phyloP scores from a whole-genome alignment of 1,139 yeast species.

The Candida tropicalis region DNA sequence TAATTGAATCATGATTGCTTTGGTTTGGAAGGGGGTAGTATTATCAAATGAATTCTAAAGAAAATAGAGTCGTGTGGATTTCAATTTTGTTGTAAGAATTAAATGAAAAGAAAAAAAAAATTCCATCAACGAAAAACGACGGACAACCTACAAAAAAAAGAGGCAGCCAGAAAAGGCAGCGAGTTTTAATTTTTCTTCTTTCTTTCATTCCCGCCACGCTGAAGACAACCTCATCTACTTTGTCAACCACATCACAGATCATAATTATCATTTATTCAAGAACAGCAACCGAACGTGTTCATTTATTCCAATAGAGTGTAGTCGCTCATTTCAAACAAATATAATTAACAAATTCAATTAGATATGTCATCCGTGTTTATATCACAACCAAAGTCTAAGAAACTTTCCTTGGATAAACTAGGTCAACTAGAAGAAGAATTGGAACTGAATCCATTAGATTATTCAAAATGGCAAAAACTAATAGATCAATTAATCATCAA shows the following conservation, averaged over 20 bases:
- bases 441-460: conserved; percentile 58
- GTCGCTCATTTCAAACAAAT: not conserved
- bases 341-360: not conserved
- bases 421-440: conserved; percentile 64
- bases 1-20: conserved; percentile 32
- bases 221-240: no score
- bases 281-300: not conserved
- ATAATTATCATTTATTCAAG: conserved; percentile 10
- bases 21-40: no score
- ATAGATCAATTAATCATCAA: conserved; percentile 56
- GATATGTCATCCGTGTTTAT: conserved; percentile 22
- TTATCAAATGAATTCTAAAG: not conserved
- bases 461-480: conserved; percentile 58
- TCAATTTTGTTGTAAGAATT: no score
- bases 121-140: no score
- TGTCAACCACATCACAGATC: no score
- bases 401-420: conserved; percentile 48
- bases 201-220: no score
- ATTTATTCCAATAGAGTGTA: not conserved
- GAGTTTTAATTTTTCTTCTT: no score
- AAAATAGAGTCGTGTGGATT: not conserved
- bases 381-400: conserved; percentile 30
- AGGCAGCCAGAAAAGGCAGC: conserved; percentile 2
- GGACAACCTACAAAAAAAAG: not conserved
- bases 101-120: no score